Evolutionary conservation across 1,284 basidiomycete species (phyloP), one percentile per base, ranked within the genome.

Genomic region (Neotropicomus parvogracilis): DNA sequence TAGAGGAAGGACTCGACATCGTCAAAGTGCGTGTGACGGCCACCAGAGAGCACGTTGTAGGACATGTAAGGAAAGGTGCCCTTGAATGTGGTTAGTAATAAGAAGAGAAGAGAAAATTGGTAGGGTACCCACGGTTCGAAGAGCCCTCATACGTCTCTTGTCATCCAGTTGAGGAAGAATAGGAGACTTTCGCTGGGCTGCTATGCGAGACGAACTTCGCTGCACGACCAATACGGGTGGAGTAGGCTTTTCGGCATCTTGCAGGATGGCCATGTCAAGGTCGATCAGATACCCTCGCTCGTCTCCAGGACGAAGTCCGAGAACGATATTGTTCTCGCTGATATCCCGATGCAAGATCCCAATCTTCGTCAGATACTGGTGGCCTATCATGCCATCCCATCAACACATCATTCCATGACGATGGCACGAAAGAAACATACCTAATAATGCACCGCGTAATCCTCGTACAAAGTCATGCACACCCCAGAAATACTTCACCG

Each of bases 241-340:
- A 24, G 33, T 43, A 1, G 44, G 39, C 1, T 34, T 5, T 11
- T 55, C 53, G 0, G 38, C 16, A 0, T 27, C n/a, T 27, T 46
- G 55, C 3, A 49, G 14, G 0, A 44, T 48, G 9, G 48, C 43
- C 56, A 54, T 46, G 14, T 58, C 46, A 13, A 47, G 11, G 28
- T 47, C 46, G 10, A 47, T 47, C 20, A 48, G 8, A 27, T 48
- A 48, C 2, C 59, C 59, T 26, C 51, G 9, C 40, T 48, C 50
- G 0, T 49, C 46, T 4, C 26, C 13, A 1, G 58, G 59, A 19
- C 14, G 24, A 13, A 37, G 4, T 0, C 40, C 48, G 0, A 58
- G 58, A 5, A 53, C 51, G 1, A 62, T 49, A 6, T 60, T 62
- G 44, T 62, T 55, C 37, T 62, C 49, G 21, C 52, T 60, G n/a